Evolutionary conservation across 495 filamentous ascomycete genomes (phyloP).

Genomic region (Podospora anserina): DNA sequence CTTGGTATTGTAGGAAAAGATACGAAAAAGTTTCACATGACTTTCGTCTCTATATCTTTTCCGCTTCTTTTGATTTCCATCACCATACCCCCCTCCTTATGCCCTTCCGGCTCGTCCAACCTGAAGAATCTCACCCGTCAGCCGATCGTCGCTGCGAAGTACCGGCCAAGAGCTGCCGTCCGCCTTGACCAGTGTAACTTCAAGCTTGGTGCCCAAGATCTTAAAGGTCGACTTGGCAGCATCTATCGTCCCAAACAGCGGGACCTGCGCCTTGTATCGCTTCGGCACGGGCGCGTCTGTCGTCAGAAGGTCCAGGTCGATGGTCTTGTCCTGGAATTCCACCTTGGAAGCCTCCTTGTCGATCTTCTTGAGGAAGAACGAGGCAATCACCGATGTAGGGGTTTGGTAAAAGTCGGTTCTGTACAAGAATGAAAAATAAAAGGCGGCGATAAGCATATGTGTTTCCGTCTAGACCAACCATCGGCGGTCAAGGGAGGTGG

Average conservation of each 20-base stretch:
- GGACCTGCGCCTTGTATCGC: slow-evolving; percentile 70
- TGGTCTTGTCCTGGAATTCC: slow-evolving; percentile 54
- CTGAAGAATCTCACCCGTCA: slow-evolving; percentile 77
- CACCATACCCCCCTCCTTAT: slow-evolving; percentile 31
- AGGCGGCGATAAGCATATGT: slow-evolving; percentile 16
- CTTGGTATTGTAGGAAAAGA: background rate
- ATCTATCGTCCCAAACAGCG: slow-evolving; percentile 74
- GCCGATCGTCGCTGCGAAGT: slow-evolving; percentile 76
- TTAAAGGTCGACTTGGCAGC: slow-evolving; percentile 69
- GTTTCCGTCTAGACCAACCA: slow-evolving; percentile 14
- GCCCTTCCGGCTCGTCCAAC: slow-evolving; percentile 72
- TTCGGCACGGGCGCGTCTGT: slow-evolving; percentile 65
- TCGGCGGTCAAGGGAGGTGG: slow-evolving; percentile 11
- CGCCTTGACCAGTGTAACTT: slow-evolving; percentile 77
- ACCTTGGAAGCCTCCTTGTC: slow-evolving; percentile 73
- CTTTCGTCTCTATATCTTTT: background rate
- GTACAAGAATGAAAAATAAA: slow-evolving; percentile 5
- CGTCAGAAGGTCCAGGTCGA: slow-evolving; percentile 79
- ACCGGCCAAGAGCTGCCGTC: slow-evolving; percentile 85
- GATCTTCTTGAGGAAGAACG: slow-evolving; percentile 95
- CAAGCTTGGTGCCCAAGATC: slow-evolving; percentile 93
- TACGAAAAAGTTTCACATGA: background rate
- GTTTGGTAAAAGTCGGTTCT: slow-evolving; percentile 98
- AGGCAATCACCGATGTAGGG: slow-evolving; percentile 75
- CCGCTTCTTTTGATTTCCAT: background rate